phyloP scores from a whole-genome alignment of 2,329 filamentous ascomycete genomes.

The Epichloe sylvatica region DNA sequence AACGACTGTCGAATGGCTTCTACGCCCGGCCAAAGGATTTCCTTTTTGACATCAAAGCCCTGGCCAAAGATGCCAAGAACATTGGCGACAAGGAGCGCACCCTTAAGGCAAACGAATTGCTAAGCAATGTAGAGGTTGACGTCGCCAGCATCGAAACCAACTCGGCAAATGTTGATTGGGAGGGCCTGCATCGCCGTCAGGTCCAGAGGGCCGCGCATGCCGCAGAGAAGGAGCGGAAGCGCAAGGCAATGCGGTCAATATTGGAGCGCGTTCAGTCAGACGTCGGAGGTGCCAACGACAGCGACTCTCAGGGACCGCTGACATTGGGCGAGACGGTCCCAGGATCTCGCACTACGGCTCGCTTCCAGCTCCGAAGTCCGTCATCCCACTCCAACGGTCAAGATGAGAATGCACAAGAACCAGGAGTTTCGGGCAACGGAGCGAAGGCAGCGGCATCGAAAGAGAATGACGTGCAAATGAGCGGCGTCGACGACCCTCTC shows the following conservation, averaged over 20 bases:
- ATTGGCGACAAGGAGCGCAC: slow-evolving; percentile 71
- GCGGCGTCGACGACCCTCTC: slow-evolving; percentile 34
- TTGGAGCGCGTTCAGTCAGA: slow-evolving; percentile 37
- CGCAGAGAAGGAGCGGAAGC: slow-evolving; percentile 49
- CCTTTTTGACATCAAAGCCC: slow-evolving; percentile 67
- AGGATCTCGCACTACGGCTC: slow-evolving; percentile 34
- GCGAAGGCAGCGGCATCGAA: not conserved
- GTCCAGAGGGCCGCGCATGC: slow-evolving; percentile 46
- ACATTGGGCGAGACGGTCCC: slow-evolving; percentile 52
- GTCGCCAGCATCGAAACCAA: slow-evolving; percentile 62
- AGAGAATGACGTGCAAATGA: slow-evolving; percentile 47
- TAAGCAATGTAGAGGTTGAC: slow-evolving; percentile 89
- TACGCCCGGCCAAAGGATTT: slow-evolving; percentile 89
- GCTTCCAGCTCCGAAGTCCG: slow-evolving; percentile 43
- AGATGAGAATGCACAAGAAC: slow-evolving; percentile 16
- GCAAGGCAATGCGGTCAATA: slow-evolving; percentile 44
- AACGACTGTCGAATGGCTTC: slow-evolving; percentile 90
- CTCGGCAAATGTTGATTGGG: slow-evolving; percentile 59
- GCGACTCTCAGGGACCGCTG: slow-evolving; percentile 41
- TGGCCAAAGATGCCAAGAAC: slow-evolving; percentile 73
- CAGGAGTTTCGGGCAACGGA: slow-evolving; percentile 40
- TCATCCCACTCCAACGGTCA: slow-evolving; percentile 51
- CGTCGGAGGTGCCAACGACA: slow-evolving; percentile 34
- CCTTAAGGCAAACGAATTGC: slow-evolving; percentile 79
- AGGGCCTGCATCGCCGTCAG: slow-evolving; percentile 65